Percentiles rank a stretch among this genome's conserved stretches.
phyloP scores from a whole-genome alignment of 2,329 filamentous ascomycete genomes.

The Penicillium brasilianum region DNA sequence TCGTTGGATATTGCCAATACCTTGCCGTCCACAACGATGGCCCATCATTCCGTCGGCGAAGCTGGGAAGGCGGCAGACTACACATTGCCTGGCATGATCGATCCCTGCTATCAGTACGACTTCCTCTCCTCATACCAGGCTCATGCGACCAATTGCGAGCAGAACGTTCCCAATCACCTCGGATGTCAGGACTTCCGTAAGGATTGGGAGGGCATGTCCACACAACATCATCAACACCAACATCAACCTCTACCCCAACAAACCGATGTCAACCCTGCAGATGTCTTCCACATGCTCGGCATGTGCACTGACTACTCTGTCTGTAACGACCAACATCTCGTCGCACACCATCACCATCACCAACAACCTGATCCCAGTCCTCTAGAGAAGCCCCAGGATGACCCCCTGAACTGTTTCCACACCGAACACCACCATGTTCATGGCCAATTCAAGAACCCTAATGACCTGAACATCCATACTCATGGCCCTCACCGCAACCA shows the following conservation, averaged over 20 bases:
- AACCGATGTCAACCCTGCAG: conserved; percentile 40
- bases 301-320: conserved; percentile 39
- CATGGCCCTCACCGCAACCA: conserved; percentile 41
- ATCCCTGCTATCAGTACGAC: conserved; percentile 30
- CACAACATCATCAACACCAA: conserved; percentile 15
- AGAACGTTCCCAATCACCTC: conserved; percentile 35
- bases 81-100: conserved; percentile 20
- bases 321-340: conserved; percentile 35
- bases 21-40: conserved; percentile 31
- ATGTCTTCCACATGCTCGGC: conserved; percentile 45
- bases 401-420: conserved; percentile 38
- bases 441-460: conserved; percentile 35
- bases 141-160: conserved; percentile 30
- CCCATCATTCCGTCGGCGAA: conserved; percentile 25
- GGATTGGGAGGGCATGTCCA: conserved; percentile 33
- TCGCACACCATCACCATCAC: conserved; percentile 13
- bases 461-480: conserved; percentile 30
- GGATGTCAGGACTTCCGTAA: conserved; percentile 39
- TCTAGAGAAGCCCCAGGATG: conserved; percentile 30
- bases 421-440: conserved; percentile 39
- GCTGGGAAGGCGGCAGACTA: conserved; percentile 30
- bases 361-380: conserved; percentile 21
- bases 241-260: conserved; percentile 31
- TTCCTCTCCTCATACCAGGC: conserved; percentile 33
- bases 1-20: conserved; percentile 36